phyloP scores from a whole-genome alignment of 257 asterid genomes.

The Solanum etuberosum region DNA sequence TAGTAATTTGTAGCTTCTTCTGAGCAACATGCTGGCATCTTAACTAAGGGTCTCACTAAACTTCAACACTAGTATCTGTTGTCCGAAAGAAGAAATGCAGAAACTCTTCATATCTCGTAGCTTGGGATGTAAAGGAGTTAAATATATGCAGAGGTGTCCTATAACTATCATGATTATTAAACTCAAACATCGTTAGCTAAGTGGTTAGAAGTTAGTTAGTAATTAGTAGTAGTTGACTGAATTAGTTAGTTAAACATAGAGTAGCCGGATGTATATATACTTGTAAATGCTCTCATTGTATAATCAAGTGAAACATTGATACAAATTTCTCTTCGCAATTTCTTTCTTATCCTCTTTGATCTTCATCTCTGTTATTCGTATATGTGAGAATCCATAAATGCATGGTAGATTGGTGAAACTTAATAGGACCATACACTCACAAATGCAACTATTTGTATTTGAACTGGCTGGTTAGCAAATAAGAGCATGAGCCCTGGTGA shows the following conservation, averaged over 20 bases:
- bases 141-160: too few species aligned
- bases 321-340: background rate
- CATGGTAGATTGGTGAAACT: background rate
- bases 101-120: too few species aligned
- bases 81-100: too few species aligned
- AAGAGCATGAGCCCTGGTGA: conserved; percentile 61
- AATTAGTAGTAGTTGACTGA: too few species aligned
- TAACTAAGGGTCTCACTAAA: too few species aligned
- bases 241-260: background rate
- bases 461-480: background rate
- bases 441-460: background rate
- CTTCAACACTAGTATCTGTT: too few species aligned
- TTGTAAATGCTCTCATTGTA: background rate
- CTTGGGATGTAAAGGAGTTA: too few species aligned
- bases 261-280: background rate
- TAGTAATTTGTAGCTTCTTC: background rate
- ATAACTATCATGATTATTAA: background rate
- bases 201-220: background rate
- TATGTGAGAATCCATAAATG: background rate
- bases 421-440: background rate
- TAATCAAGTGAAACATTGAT: background rate
- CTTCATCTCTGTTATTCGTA: background rate
- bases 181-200: background rate
- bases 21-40: background rate
- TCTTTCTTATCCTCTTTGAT: background rate